phyloP scores from a whole-genome alignment of 805 yeast species.

The Monosporozyma yasuniensis region DNA sequence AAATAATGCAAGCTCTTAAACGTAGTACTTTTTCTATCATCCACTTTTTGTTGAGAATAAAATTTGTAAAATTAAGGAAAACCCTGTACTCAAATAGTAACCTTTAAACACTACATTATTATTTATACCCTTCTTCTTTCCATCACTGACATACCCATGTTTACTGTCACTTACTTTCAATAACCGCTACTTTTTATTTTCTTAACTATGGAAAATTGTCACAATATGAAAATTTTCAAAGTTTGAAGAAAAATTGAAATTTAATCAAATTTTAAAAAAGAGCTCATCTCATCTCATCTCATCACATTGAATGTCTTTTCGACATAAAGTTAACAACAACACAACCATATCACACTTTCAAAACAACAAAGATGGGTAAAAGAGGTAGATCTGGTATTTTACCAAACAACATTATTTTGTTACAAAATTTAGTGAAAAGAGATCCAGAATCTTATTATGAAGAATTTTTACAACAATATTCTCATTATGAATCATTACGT shows the following conservation, averaged over 20 bases:
- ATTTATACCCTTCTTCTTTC: background rate
- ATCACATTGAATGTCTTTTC: conserved; percentile 15
- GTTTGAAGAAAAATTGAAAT: background rate
- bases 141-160: background rate
- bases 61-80: too few species aligned
- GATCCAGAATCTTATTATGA: conserved; percentile 93
- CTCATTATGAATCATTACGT: conserved; percentile 84
- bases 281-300: conserved; percentile 18
- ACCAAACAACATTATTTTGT: conserved; percentile 83
- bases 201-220: background rate
- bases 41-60: too few species aligned
- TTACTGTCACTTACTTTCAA: background rate
- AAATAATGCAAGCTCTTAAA: too few species aligned
- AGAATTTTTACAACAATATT: conserved; percentile 85
- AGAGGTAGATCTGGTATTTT: conserved; percentile 85
- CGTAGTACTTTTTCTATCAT: too few species aligned
- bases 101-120: too few species aligned
- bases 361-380: conserved; percentile 58
- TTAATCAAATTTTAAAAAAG: background rate
- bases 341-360: background rate
- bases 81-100: too few species aligned
- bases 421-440: conserved; percentile 86
- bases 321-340: background rate
- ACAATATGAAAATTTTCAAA: background rate
- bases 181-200: background rate